Evolutionary conservation across 1,284 basidiomycete genomes (phyloP), one percentile per base, ranked within the genome.

Genomic region (Ganoderma sp.): DNA sequence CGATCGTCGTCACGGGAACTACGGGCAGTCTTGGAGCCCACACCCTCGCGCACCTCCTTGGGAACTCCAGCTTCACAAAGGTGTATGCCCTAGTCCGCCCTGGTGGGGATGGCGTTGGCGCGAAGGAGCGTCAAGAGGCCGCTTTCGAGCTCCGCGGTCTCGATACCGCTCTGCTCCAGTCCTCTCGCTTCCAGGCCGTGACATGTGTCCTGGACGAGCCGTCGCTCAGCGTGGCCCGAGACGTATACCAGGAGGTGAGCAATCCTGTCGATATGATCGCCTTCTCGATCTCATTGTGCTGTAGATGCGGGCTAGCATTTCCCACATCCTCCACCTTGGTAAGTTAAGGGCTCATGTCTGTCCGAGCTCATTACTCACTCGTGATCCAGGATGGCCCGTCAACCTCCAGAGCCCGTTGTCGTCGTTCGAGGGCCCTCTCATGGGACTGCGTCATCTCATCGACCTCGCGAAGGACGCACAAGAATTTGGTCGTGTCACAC

Each of bases 401-500:
- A 56, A 56, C 25, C 32, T 56, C 28, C 28, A 56, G 54, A 15
- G 28, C 28, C 54, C 54, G 15, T 34, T 56, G 28, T 56, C 54
- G 28, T 56, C 54, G 28, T 56, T 56, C 17, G 32, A 56, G 54
- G 25, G 72, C 37, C 61, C 73, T 34, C 63, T 79, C 12, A 60
- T 68, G 25, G 75, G 76, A 9, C 73, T 77, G 3, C 71, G 76
- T 1, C 61, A 65, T 34, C 67, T 79, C 28, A 63, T 78, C 42
- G 74, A 78, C 63, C 68, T 78, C 7, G 74, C 76, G 4, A 69
- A 77, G 1, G 58, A 65, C 1, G 75, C 77, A 5, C 69, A 72
- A 5, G 73, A 68, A 56, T 32, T 63, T 5, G 62, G 57, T 1
- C 73, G 75, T 12, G 74, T 77, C 22, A 65, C 67, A 2, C 45